Conservation (phyloP, 345 rosid species). For the Corchorus capsularis region DNA sequence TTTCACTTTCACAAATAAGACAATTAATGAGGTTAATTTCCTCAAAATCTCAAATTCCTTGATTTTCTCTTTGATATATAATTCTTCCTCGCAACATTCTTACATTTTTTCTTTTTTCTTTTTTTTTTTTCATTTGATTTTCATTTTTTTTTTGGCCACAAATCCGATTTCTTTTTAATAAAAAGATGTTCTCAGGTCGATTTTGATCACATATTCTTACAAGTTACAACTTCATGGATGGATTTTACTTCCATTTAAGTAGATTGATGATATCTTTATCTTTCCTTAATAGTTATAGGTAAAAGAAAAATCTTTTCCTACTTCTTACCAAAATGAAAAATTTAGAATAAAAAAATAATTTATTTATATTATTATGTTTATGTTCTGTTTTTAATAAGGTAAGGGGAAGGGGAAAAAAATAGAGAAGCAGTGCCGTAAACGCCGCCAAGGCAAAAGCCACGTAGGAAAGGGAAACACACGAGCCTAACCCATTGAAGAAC, state of each 20-base stretch:
- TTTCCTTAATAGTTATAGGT: background rate
- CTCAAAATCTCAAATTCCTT: no score
- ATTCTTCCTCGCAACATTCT: no score
- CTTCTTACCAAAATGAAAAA: no score
- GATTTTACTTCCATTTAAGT: background rate
- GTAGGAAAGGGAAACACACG: constrained; percentile 31
- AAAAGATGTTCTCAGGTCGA: background rate
- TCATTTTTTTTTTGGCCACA: no score
- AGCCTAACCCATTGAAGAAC: constrained; percentile 17
- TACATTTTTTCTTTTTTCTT: no score
- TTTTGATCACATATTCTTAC: background rate
- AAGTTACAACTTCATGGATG: background rate
- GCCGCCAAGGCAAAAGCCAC: constrained; percentile 47
- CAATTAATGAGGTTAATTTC: no score
- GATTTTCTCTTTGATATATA: no score
- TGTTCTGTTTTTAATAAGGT: background rate
- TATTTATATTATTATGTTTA: no score
- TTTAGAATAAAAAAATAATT: background rate
- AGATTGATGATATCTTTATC: background rate
- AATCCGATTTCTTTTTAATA: no score
- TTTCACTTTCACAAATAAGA: no score
- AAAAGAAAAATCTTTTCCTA: background rate
- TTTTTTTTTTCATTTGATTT: no score
- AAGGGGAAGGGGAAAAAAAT: constrained; percentile 11
- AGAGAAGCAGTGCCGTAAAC: constrained; percentile 34